Evolutionary conservation across 2,329 filamentous ascomycete species (phyloP).

Genomic region (Aspergillus pseudonomiae): DNA sequence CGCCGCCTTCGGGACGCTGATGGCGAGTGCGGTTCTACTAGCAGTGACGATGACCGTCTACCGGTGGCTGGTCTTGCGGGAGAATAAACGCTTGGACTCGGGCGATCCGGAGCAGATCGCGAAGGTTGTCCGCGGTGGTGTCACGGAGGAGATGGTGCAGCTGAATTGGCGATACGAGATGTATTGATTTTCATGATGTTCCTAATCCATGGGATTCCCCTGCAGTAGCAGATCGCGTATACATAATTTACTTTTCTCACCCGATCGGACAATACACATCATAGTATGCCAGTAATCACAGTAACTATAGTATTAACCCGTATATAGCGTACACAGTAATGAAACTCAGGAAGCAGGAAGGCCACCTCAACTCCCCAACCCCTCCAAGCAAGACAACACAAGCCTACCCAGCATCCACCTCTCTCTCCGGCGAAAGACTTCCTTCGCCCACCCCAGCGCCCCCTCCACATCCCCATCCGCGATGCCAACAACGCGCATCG

Average conservation of each 20-base stretch:
- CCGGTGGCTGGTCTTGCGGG: conserved; percentile 41
- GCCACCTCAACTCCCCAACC: background rate
- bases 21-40: conserved; percentile 31
- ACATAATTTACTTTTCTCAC: accelerated
- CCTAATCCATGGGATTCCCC: too few species aligned
- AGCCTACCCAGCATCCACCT: conserved; percentile 37
- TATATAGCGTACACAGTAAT: too few species aligned
- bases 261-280: too few species aligned
- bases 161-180: conserved; percentile 51
- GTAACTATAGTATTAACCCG: background rate
- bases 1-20: conserved; percentile 46
- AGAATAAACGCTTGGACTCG: conserved; percentile 45
- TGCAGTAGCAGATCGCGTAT: background rate
- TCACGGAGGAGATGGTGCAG: conserved; percentile 49
- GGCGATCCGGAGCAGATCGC: conserved; percentile 40
- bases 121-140: conserved; percentile 46
- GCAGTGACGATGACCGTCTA: conserved; percentile 41
- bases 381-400: conserved; percentile 35
- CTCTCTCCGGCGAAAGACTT: conserved; percentile 33
- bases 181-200: conserved; percentile 32
- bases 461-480: conserved; percentile 33
- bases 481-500: conserved; percentile 38
- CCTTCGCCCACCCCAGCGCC: conserved; percentile 34
- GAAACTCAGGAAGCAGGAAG: background rate
- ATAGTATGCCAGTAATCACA: background rate